Conservation (phyloP, 129 eudicot genomes). For the Tagetes erecta region DNA sequence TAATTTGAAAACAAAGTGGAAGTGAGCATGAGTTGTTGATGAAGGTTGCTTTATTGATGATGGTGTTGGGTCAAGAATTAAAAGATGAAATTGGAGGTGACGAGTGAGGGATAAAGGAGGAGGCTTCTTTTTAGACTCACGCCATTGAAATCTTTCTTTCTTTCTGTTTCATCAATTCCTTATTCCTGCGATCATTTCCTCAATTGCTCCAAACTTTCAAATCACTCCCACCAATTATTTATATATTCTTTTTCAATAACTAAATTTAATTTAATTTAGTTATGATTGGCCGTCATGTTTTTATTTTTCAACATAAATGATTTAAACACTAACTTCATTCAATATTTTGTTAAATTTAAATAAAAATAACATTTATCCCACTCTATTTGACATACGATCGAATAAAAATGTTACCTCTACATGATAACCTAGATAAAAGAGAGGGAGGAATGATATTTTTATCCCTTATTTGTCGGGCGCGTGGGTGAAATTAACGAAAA, state of each 20-base stretch:
- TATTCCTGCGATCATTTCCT: constrained; percentile 12
- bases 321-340: too few relatives aligned
- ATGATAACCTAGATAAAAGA: too few relatives aligned
- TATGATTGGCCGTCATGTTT: too few relatives aligned
- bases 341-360: too few relatives aligned
- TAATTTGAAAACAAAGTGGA: constrained; percentile 27
- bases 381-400: too few relatives aligned
- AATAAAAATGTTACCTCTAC: too few relatives aligned
- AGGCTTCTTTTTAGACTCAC: constrained; percentile 37
- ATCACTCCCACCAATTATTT: constrained; percentile 11
- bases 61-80: constrained; percentile 27
- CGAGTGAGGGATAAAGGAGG: constrained; percentile 26
- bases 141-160: constrained; percentile 11
- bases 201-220: constrained; percentile 4
- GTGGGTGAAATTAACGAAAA: too few relatives aligned
- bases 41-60: constrained; percentile 30
- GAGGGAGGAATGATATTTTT: too few relatives aligned
- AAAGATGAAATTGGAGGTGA: constrained; percentile 34
- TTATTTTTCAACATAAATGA: too few relatives aligned
- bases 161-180: constrained; percentile 9
- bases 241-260: neutral
- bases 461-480: too few relatives aligned
- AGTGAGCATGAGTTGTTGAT: constrained; percentile 22
- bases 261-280: neutral
- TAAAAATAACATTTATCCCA: too few relatives aligned